Base-by-base conservation (phyloP, 164 flowering plant species). In the Magnolia changhungtana region DNA sequence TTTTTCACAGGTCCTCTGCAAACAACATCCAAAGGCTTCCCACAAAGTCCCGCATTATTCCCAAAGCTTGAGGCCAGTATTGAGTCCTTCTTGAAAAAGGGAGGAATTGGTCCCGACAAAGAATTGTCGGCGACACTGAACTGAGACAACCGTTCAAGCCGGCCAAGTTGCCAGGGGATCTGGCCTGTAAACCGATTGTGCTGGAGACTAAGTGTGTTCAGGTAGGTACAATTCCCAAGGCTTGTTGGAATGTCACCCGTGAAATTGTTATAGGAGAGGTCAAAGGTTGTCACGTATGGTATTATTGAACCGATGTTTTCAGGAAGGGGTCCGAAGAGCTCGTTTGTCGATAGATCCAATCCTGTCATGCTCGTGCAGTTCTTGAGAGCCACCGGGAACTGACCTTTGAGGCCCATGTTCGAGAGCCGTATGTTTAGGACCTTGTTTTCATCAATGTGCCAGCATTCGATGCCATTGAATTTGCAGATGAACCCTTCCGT, bases 391-490 rank as follows among this genome's bases (percentile, higher is more conserved):
- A 19, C 76, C 1, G 98, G 98, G 69, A 91, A 93, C 55, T 63
- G 77, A 66, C 98, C 98, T 77, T 80, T 81, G n/a, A 93, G 88
- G 11, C 89, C 95, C 87, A 88, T 79, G 76, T 80, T 84, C 0
- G 88, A 63, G 49, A 93, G 88, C 45, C 68, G 71, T 70, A 93
- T 79, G 67, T 85, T 90, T 55, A 93, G 67, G 23, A 93, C 93
- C 81, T 63, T 87, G 78, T 78, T 89, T 84, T 93, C 98, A 52
- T 89, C 84, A 0, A 85, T 85, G 76, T 93, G 96, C 98, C 98
- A 93, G 73, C 98, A 93, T 0, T 87, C 89, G 14, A 93, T 78
- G 51, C 98, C 98, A 4, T 19, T 52, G 78, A 90, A 93, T n/a
- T 67, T 83, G 74, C 96, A 93, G 80, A 93, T 93, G 76, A 78